Evolutionary conservation across 306 rosid genomes (phyloP).

Genomic region (Lithocarpus polystachyus): DNA sequence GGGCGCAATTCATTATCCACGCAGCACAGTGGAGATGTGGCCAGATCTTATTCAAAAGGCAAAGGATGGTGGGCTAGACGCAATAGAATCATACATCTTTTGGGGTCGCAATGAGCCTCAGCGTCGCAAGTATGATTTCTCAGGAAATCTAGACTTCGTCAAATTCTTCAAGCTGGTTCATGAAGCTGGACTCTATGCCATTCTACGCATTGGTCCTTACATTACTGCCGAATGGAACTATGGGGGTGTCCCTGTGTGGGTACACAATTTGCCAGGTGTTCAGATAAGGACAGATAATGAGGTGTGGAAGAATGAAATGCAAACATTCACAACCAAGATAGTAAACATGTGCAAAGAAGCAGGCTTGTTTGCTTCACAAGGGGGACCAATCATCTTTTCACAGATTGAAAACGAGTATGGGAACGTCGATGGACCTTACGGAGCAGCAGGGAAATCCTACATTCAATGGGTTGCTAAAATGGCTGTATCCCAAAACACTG

Average conservation of each 20-base stretch:
- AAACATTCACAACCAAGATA: conserved; percentile 23
- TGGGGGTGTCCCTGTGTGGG: conserved; percentile 38
- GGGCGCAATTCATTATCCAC: conserved; percentile 31
- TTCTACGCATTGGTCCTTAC: conserved; percentile 32
- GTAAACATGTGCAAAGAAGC: conserved; percentile 26
- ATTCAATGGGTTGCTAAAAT: conserved; percentile 23
- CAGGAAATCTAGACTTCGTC: conserved; percentile 28
- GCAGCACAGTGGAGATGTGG: conserved; percentile 33
- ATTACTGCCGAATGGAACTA: conserved; percentile 34
- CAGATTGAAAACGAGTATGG: conserved; percentile 39
- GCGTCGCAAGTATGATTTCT: conserved; percentile 23
- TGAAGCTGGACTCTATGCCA: conserved; percentile 14
- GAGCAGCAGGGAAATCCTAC: conserved; percentile 15
- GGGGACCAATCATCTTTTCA: conserved; percentile 29
- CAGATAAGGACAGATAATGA: conserved; percentile 15
- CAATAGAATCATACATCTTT: conserved; percentile 33
- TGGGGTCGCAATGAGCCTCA: conserved; percentile 31
- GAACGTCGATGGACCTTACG: conserved; percentile 4
- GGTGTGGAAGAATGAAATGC: conserved; percentile 25
- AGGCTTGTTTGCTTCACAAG: conserved; percentile 23
- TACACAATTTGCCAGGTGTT: conserved; percentile 23
- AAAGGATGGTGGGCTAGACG: conserved; percentile 27
- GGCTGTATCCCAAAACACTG: conserved; percentile 11
- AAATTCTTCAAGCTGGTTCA: conserved; percentile 19
- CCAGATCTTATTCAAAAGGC: conserved; percentile 26